Conservation (phyloP, 768 basidiomycete genomes). For the Termitomyces heimii region DNA sequence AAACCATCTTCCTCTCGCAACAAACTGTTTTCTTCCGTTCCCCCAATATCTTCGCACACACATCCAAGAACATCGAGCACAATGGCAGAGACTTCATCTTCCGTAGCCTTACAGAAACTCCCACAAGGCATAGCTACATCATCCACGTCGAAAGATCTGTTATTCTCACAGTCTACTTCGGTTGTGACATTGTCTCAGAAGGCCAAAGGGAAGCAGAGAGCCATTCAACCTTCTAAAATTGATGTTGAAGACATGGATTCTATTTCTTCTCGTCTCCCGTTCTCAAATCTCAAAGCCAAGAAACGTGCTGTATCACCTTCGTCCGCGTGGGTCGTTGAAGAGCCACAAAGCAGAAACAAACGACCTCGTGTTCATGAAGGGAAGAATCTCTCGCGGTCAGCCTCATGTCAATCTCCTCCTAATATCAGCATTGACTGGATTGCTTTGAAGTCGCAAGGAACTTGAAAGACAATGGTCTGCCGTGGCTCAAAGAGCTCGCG, state of each 20-base stretch:
- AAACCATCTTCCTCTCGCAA: not conserved
- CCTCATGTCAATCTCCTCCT: not conserved
- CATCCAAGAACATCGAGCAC: not conserved
- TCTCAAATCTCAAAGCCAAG: not conserved
- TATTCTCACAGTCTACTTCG: not conserved
- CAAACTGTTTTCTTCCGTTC: not conserved
- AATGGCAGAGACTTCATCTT: not conserved
- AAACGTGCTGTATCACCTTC: not conserved
- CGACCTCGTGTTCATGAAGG: not conserved
- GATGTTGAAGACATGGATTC: not conserved
- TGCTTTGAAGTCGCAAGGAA: constrained; percentile 15
- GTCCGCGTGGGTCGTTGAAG: not conserved
- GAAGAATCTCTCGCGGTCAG: not conserved
- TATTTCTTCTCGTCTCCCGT: not conserved
- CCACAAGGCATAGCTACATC: not conserved
- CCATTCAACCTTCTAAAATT: not conserved
- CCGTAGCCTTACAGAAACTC: not conserved
- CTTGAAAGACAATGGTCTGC: constrained; percentile 29
- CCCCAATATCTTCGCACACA: not conserved
- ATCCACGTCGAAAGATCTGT: not conserved
- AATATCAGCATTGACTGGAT: not conserved
- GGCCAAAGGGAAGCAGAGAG: not conserved
- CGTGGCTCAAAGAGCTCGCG: constrained; percentile 18
- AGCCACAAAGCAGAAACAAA: not conserved
- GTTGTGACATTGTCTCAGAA: not conserved